These are phyloP conservation scores for Xylaria polymorpha DNA, from an alignment of 2,329 filamentous ascomycete genomes.

Conservation along the genomic window DNA sequence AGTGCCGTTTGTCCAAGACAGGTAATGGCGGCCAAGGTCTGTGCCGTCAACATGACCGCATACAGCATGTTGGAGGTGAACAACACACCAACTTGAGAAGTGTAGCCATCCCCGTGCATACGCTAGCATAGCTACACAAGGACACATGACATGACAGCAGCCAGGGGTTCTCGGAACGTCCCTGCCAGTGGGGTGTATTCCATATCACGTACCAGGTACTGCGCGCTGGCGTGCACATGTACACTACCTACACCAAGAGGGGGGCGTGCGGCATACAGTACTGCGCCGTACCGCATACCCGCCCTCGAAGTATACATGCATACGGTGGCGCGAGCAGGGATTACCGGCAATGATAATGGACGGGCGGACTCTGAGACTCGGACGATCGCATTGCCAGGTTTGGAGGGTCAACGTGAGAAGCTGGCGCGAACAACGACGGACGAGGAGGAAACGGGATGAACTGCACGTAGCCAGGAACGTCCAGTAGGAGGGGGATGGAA, in stretches of 20 bases:
- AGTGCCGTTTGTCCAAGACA: conserved; percentile 33
- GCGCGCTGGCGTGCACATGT: conserved; percentile 9
- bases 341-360: conserved; percentile 26
- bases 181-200: conserved; percentile 39
- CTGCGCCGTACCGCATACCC: conserved; percentile 8
- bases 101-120: conserved; percentile 30
- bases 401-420: conserved; percentile 10
- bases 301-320: conserved; percentile 24
- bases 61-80: conserved; percentile 31
- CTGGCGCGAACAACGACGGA: background rate
- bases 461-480: background rate
- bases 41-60: conserved; percentile 32
- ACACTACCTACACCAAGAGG: conserved; percentile 13
- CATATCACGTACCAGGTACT: conserved; percentile 23
- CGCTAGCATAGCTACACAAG: conserved; percentile 36
- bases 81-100: conserved; percentile 14
- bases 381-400: conserved; percentile 12
- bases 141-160: conserved; percentile 38
- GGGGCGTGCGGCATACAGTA: conserved; percentile 7
- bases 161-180: conserved; percentile 38
- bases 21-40: conserved; percentile 32
- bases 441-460: background rate
- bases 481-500: background rate
- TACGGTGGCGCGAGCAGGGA: conserved; percentile 23
- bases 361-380: conserved; percentile 22